Evolutionary conservation across 768 basidiomycete species (phyloP), one percentile per base, ranked within the genome.

Genomic region (Pisolithus microcarpus): DNA sequence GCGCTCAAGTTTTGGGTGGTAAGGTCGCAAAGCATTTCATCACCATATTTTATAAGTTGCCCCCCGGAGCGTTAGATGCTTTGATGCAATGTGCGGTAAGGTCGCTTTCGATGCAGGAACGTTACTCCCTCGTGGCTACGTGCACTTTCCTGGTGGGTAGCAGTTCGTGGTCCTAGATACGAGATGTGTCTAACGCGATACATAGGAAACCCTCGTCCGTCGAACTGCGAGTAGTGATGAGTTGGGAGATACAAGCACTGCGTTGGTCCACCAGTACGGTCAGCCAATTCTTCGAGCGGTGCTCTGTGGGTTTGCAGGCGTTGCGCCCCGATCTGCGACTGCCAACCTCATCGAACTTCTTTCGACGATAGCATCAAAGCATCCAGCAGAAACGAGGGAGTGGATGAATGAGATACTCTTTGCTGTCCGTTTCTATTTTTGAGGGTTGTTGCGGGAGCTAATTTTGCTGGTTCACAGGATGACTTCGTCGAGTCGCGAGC

Each of bases 281-380:
- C 77, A 73, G 26, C 58, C 75, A 16, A 79, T 94, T 51, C 79
- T 93, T 67, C 77, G 79, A 15, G 86, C 86, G 0, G 68, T 93
- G 3, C 65, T 97, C 18, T 74, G 76, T 46, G 92, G 88, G 19
- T 89, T 95, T 49, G 93, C 89, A 0, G 84, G 87, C 11, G 78
- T 85, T 3, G 86, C 91, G 2, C 94, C 94, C 0, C 73, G 91
- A 50, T 90, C 89, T 23, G 84, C 80, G 16, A 82, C 85, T 4
- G 84, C 80, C 18, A 95, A 95, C 62, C 73, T 96, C 24, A 85
- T 90, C 4, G 92, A 95, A 57, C 67, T 96, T 28, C 69, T 97
- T 24, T 81, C 82, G 2, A 79, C 77, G 38, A 64, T 95, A 7
- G 72, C 84, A 26, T 75, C 74, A 13, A 76, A 86, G 49, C 70